A percentile compares a stretch with the other conserved stretches of the same genome.
phyloP scores from a whole-genome alignment of 139 green algal species.

The Edaphochlamys debaryana region DNA sequence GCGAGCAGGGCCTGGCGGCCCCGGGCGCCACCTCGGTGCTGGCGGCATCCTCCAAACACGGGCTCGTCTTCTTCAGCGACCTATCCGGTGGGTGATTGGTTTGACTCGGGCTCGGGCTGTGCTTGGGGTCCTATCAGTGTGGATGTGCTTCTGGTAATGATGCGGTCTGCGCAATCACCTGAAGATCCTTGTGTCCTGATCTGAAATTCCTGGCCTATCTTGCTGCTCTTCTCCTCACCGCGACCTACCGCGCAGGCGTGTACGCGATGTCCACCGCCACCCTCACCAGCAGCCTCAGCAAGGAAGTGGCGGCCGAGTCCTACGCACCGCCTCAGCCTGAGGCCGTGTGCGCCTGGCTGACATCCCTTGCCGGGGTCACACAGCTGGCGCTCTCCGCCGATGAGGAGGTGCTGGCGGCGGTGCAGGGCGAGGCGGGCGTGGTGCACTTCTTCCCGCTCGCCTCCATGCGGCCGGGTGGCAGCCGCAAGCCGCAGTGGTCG shows the following conservation, averaged over 20 bases:
- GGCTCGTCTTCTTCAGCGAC: slow-evolving; percentile 34
- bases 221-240: background rate
- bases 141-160: no score
- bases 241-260: slow-evolving; percentile 26
- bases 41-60: slow-evolving; percentile 11
- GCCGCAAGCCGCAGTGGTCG: background rate
- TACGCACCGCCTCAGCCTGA: slow-evolving; percentile 12
- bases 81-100: slow-evolving; percentile 38
- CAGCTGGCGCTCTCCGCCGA: slow-evolving; percentile 41
- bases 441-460: slow-evolving; percentile 29
- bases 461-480: background rate
- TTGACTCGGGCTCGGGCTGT: no score
- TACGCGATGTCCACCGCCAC: background rate
- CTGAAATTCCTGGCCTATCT: no score
- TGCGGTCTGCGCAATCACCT: no score
- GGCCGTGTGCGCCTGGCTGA: background rate
- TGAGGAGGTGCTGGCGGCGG: slow-evolving; percentile 25
- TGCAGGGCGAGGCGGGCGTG: background rate
- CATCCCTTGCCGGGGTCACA: background rate
- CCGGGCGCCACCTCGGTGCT: slow-evolving; percentile 5
- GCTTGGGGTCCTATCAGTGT: no score
- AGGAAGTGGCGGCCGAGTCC: background rate
- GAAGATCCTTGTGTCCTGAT: no score
- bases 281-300: background rate
- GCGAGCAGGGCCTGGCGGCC: background rate